Percentiles rank a stretch among this genome's conserved stretches.
Evolutionary conservation across 495 filamentous ascomycete genomes (phyloP).

Genomic region (Penicillium nucicola): DNA sequence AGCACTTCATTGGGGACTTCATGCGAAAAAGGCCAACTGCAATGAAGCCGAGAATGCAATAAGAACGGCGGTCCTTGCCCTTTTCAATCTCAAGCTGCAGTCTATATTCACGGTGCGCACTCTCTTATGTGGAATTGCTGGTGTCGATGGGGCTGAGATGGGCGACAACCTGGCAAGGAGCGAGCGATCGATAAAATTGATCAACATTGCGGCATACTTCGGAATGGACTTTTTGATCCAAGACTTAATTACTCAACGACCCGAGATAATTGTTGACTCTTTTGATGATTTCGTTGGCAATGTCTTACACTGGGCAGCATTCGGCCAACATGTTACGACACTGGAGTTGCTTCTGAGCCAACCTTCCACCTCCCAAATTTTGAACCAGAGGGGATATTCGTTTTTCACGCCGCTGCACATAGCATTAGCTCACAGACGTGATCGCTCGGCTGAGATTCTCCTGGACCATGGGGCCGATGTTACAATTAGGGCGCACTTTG

Average conservation of each 20-base stretch:
- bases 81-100: slow-evolving; percentile 2
- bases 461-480: background rate
- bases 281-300: slow-evolving; percentile 1
- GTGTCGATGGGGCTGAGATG: background rate
- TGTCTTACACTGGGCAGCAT: slow-evolving; percentile 1
- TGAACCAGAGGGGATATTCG: background rate
- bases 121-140: background rate
- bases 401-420: background rate
- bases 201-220: slow-evolving; percentile 1
- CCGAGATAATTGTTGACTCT: background rate
- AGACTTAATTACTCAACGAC: background rate
- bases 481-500: background rate
- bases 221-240: background rate
- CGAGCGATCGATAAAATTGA: background rate
- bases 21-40: background rate
- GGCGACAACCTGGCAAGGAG: background rate
- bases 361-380: background rate
- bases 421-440: background rate
- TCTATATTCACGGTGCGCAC: background rate
- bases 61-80: background rate
- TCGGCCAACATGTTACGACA: background rate
- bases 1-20: background rate
- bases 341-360: background rate
- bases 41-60: background rate
- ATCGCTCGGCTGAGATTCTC: background rate